Conservation (phyloP, 441 rosid species). For the Erysimum pusillum region DNA sequence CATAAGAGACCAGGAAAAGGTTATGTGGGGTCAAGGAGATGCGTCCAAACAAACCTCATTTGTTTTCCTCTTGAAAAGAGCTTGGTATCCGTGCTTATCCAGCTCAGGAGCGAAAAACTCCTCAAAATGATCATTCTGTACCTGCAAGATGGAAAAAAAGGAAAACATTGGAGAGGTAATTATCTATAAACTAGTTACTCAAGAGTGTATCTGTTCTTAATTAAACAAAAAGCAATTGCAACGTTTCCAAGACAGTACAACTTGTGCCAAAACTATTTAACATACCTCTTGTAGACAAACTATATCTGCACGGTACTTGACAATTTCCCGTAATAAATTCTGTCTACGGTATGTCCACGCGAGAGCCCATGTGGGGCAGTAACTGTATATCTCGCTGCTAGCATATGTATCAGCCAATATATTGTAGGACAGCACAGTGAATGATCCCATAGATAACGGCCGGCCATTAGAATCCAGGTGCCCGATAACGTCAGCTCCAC, state of each 20-base stretch:
- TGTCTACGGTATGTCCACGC: slow-evolving; percentile 62
- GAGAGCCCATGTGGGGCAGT: slow-evolving; percentile 68
- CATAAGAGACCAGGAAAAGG: slow-evolving; percentile 27
- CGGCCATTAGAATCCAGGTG: slow-evolving; percentile 48
- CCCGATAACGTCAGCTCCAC: slow-evolving; percentile 39
- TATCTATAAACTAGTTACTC: slow-evolving; percentile 8
- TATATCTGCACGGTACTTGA: slow-evolving; percentile 57
- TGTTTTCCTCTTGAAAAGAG: slow-evolving; percentile 82
- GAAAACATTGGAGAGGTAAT: neutral
- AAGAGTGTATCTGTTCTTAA: neutral
- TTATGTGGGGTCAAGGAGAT: slow-evolving; percentile 7
- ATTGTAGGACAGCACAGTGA: slow-evolving; percentile 64
- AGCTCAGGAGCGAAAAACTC: slow-evolving; percentile 89
- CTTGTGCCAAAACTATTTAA: slow-evolving; percentile 14
- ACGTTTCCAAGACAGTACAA: neutral
- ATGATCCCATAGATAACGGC: slow-evolving; percentile 48
- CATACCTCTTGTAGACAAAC: slow-evolving; percentile 68
- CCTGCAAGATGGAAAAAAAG: slow-evolving; percentile 54
- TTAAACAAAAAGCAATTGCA: slow-evolving; percentile 24
- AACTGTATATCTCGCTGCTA: slow-evolving; percentile 43
- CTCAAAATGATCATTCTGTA: slow-evolving; percentile 87
- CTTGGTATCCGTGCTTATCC: slow-evolving; percentile 92
- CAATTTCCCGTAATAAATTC: slow-evolving; percentile 59
- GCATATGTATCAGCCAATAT: slow-evolving; percentile 56
- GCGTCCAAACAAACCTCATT: slow-evolving; percentile 64